Base-by-base conservation (phyloP, 257 asterid genomes). In the Ilex asprella region DNA sequence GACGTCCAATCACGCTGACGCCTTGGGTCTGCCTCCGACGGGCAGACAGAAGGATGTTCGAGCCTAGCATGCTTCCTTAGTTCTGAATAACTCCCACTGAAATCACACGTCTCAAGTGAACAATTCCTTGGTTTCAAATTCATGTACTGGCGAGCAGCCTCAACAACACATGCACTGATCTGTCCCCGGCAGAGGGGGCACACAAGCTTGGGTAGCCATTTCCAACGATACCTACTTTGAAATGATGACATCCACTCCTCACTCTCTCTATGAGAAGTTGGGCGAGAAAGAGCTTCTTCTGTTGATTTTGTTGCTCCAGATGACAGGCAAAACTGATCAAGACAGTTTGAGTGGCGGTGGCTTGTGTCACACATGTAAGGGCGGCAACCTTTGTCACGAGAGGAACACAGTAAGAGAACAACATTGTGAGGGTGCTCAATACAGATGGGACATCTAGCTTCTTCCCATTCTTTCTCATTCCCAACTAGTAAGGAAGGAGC, bases 301-400 rank as follows among this genome's bases (percentile, higher is more conserved):
- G 61, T 53, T 30, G 79, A 58, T 16, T 67, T 47, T 65, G 69
- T 58, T 6, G 64, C 70, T 31, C 72, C 57, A 59, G 75, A 58
- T 58, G 85, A 78, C 64, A 82, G 84, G 41, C 75, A 47, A 57
- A 64, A 82, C 73, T 82, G 92, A 62, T 86, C 92, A 0, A 86
- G 79, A 67, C 95, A 86, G 54, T 86, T 84, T 11, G 95, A 86
- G 72, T 85, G 97, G 8, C 96, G 83, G 61, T 73, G 68, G 79
- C 96, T 87, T 29, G 96, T 90, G 74, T 90, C 90, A 51, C 97
- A 90, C 76, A 83, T 77, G 75, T 77, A 90, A 56, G 97, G 97
- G 15, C 74, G 83, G 51, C 92, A 86, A 39, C 95, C 95, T 44
- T 78, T 86, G 59, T 70, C 81, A 30, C 56, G 64, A 62, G 95